Base-by-base conservation (phyloP, 768 basidiomycete genomes). In the Rhodosporidiobolus sp. region DNA sequence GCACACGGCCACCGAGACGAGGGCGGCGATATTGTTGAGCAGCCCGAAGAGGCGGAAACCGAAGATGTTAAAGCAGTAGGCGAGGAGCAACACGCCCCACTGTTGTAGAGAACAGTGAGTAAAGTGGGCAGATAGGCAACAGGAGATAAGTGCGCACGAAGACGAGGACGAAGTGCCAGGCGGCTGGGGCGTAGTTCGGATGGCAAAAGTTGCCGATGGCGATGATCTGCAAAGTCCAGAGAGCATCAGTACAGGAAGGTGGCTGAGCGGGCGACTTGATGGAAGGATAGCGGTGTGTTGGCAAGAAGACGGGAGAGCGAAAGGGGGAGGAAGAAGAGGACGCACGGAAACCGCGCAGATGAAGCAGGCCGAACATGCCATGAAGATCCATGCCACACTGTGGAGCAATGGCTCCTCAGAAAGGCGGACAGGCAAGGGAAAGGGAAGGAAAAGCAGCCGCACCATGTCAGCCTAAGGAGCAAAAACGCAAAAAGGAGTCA, bases 21-120 rank as follows among this genome's bases (percentile, higher is more conserved):
- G n/a, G 14, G 46, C 20, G 14, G 48, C 19, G 48, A 35, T 19
- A 5, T 34, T 38, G 24, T 64, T 57, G 26, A 62, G 46, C 35
- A 67, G 60, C 16, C 63, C 34, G 20, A 60, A 26, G 16, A 55
- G 43, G 10, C 65, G 56, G 43, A 69, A 61, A 19, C 72, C 70
- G 28, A 56, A 56, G 61, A 75, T 67, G 63, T 65, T 77, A 17
- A 65, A 43, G n/a, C 63, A 57, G 14, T 48, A 32, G 49, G 71
- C 70, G 28, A 50, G 10, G 12, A 35, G 4, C 34, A 49, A 9
- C 22, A 62, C 9, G 3, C 49, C 61, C 61, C 61, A 62, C 61
- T 62, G 49, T 17, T n/a, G n/a, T 10, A 8, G 2, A 5, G 12
- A 19, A 3, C 20, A 45, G 60, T 50, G 0, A 35, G 48, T 5